Base-by-base conservation (phyloP, 768 basidiomycete genomes). In the Mycena olivaceomarginata region DNA sequence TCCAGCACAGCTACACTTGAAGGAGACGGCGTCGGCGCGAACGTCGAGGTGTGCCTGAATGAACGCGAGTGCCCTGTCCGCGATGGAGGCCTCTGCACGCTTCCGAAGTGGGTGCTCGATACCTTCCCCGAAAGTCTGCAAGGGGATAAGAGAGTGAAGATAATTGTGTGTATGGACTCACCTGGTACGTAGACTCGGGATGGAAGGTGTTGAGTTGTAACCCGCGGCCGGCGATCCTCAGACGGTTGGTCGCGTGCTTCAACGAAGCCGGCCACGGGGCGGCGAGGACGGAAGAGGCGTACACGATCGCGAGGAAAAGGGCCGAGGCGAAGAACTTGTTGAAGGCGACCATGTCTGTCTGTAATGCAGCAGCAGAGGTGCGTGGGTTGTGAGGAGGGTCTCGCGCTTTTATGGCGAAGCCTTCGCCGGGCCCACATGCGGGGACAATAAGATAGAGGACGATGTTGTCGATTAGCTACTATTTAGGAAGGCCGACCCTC, bases 91-190 rank as follows among this genome's bases (percentile, higher is more conserved):
- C 2, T 65, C 75, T 37, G 12, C 51, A 13, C 75, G 75, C 31
- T 66, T 70, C 13, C 25, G 60, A 20, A 70, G 46, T 6, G 80
- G 68, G 74, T 82, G 82, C 12, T 81, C 81, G 51, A 83, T 65
- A 11, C 83, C 84, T 12, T 72, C 73, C n/a, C 81, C 81, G 69
- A 83, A 85, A 0, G 84, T 83, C 85, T 86, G 20, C 10, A 16
- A 18, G 20, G n/a, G 51, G 20, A n/a, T 20, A 53, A 20, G 5
- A 8, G 5, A 18, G 6, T 5, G n/a, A 18, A 10, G 20, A 53
- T 1, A 9, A 31, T 56, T 11, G 31, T 1, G 48, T 22, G 41
- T 4, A n/a, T n/a, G 56, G 45, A 67, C 70, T 60, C 62, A 82
- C 83, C 81, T 85, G 82, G 75, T 73, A 85, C 9, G 79, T 73